Percentiles rank a stretch among this genome's conserved stretches.
These are phyloP conservation scores for Kokia cookei DNA, from an alignment of 441 rosid species.

Conservation along the genomic window DNA sequence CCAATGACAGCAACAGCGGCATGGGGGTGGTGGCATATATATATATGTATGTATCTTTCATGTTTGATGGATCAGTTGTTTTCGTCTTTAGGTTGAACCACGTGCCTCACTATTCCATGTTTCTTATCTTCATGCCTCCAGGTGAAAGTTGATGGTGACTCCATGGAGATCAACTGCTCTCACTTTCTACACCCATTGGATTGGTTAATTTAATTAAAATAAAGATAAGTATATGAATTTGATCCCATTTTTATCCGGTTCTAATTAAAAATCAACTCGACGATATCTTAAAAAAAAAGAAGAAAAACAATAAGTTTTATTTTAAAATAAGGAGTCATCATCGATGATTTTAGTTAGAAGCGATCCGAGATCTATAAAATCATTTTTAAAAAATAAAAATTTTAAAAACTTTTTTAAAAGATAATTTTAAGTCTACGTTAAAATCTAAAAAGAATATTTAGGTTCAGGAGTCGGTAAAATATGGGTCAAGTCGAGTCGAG, in stretches of 20 bases:
- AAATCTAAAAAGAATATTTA: too few species aligned
- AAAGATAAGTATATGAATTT: background rate
- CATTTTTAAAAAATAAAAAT: too few species aligned
- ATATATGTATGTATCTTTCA: too few species aligned
- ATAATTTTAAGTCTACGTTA: too few species aligned
- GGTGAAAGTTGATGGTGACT: background rate
- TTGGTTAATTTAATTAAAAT: background rate
- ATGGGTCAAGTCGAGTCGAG: too few species aligned
- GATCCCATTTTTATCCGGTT: background rate
- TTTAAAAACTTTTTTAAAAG: too few species aligned
- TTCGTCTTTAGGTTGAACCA: background rate
- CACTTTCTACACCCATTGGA: background rate
- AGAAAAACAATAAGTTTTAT: too few species aligned
- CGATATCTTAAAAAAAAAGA: too few species aligned
- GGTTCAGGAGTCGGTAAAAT: too few species aligned
- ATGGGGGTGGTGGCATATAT: background rate
- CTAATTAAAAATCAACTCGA: too few species aligned
- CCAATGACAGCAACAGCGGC: background rate
- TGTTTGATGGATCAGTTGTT: background rate
- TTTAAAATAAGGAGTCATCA: too few species aligned
- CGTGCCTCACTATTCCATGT: constrained; percentile 1
- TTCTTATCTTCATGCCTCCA: background rate
- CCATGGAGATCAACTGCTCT: background rate
- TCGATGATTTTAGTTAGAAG: fast-evolving
- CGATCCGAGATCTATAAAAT: too few species aligned